phyloP scores from a whole-genome alignment of 2,329 filamentous ascomycete species.

The Fusarium hostae region DNA sequence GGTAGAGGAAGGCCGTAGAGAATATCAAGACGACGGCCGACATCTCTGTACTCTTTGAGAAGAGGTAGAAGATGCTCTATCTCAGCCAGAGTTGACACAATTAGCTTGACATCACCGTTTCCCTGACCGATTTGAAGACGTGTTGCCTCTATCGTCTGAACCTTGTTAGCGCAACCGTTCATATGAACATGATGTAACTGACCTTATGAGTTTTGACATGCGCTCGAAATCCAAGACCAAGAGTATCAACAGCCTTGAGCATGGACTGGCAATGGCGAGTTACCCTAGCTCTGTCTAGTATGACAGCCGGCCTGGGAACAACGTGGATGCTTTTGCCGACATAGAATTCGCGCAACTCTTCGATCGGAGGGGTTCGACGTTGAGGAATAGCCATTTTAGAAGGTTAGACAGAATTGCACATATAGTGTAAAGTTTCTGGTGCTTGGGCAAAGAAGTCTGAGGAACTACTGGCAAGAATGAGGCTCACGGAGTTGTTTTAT shows the following conservation, averaged over 20 bases:
- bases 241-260: slow-evolving; percentile 58
- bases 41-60: slow-evolving; percentile 53
- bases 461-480: fast-evolving
- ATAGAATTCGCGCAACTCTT: slow-evolving; percentile 41
- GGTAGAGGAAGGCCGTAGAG: slow-evolving; percentile 72
- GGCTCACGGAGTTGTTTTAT: background rate
- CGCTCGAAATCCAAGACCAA: slow-evolving; percentile 67
- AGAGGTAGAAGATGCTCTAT: slow-evolving; percentile 64
- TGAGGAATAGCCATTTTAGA: slow-evolving; percentile 39
- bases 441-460: too few relatives aligned
- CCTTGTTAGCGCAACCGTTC: fast-evolving
- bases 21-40: slow-evolving; percentile 48
- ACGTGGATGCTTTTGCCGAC: slow-evolving; percentile 41
- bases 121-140: slow-evolving; percentile 63
- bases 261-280: slow-evolving; percentile 67
- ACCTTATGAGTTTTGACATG: slow-evolving; percentile 77
- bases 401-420: fast-evolving
- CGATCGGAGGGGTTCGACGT: slow-evolving; percentile 4
- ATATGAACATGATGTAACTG: fast-evolving
- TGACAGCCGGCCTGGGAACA: slow-evolving; percentile 64
- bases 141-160: slow-evolving; percentile 64
- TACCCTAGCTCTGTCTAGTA: slow-evolving; percentile 66
- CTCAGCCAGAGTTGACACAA: slow-evolving; percentile 70
- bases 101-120: slow-evolving; percentile 58
- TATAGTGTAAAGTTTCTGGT: fast-evolving